Evolutionary conservation across 2,329 filamentous ascomycete species (phyloP).

Genomic region (Coccinonectria pachysandricola): DNA sequence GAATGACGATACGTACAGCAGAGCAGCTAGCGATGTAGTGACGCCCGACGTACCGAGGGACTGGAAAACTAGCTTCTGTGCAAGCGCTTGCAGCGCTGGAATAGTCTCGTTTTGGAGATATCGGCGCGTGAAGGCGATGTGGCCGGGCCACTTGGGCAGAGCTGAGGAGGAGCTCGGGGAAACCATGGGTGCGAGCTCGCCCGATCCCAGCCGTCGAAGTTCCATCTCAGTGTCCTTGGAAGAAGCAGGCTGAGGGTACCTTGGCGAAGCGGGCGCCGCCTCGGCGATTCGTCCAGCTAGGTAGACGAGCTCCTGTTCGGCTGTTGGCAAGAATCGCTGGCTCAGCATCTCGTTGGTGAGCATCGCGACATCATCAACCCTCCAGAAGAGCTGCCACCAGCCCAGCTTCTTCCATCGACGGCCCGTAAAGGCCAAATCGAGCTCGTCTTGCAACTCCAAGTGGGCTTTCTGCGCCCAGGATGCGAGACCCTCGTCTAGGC

Average conservation of each 20-base stretch:
- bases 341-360: slow-evolving; percentile 70
- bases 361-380: slow-evolving; percentile 83
- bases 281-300: slow-evolving; percentile 65
- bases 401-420: slow-evolving; percentile 66
- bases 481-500: slow-evolving; percentile 50
- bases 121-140: slow-evolving; percentile 62
- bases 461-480: slow-evolving; percentile 74
- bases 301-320: slow-evolving; percentile 76
- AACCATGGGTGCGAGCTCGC: slow-evolving; percentile 17
- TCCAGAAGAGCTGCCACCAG: slow-evolving; percentile 96
- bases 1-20: slow-evolving; percentile 47
- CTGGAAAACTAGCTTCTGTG: slow-evolving; percentile 65
- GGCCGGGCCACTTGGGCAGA: slow-evolving; percentile 55
- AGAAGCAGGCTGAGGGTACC: slow-evolving; percentile 28
- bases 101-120: slow-evolving; percentile 57
- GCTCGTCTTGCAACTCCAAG: slow-evolving; percentile 67
- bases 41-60: slow-evolving; percentile 63
- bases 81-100: slow-evolving; percentile 60
- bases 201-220: slow-evolving; percentile 13
- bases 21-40: slow-evolving; percentile 41
- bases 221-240: slow-evolving; percentile 5
- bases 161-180: slow-evolving; percentile 9
- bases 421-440: slow-evolving; percentile 69
- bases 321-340: slow-evolving; percentile 63
- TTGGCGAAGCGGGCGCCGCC: slow-evolving; percentile 19